Conservation (phyloP, 2,329 filamentous ascomycete genomes). For the Sporothrix mexicana region DNA sequence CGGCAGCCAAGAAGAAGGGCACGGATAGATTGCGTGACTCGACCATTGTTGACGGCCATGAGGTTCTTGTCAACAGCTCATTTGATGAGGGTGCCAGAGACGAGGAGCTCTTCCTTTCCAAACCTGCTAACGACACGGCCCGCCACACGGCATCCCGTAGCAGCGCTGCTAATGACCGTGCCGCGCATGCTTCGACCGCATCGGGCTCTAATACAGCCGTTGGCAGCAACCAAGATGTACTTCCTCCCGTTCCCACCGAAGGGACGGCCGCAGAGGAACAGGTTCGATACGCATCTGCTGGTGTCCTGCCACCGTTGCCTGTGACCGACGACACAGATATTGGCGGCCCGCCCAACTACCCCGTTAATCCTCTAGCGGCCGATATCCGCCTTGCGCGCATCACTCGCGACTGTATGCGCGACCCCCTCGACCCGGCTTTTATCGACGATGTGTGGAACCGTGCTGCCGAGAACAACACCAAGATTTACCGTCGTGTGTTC, state of each 20-base stretch:
- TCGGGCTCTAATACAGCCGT: neutral
- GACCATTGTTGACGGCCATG: constrained; percentile 68
- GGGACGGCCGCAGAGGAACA: constrained; percentile 48
- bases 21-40: constrained; percentile 72
- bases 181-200: neutral
- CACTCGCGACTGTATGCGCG: constrained; percentile 90
- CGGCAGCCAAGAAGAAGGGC: constrained; percentile 65
- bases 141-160: constrained; percentile 1
- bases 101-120: constrained; percentile 8
- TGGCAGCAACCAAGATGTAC: constrained; percentile 44
- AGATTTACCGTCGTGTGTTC: constrained; percentile 91
- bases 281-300: constrained; percentile 67
- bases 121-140: neutral
- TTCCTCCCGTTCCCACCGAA: constrained; percentile 63
- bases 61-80: constrained; percentile 69
- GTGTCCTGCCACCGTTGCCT: constrained; percentile 73
- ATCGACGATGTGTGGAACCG: constrained; percentile 87
- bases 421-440: constrained; percentile 82
- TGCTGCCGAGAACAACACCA: constrained; percentile 92
- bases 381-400: constrained; percentile 77
- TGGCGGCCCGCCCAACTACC: constrained; percentile 65
- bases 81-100: constrained; percentile 30
- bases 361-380: constrained; percentile 60
- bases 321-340: constrained; percentile 80
- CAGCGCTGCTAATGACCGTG: neutral